Conservation (phyloP, 352 stramenopile species). For the Phytopythium oedochilum region DNA sequence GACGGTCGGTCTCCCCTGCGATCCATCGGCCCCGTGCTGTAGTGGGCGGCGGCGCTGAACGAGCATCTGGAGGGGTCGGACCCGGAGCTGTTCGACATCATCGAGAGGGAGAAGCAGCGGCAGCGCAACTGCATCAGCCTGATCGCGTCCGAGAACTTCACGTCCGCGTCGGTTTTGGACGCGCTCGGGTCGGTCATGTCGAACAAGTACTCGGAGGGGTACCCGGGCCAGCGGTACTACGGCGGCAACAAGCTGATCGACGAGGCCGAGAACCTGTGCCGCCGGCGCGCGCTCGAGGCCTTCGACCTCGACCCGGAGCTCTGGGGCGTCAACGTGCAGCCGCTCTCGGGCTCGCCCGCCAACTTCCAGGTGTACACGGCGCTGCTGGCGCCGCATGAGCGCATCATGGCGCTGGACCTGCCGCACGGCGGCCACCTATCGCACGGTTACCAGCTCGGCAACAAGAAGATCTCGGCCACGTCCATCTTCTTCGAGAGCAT, state of each 20-base stretch:
- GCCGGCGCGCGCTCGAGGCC: constrained; percentile 94
- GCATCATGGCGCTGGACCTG: constrained; percentile 98
- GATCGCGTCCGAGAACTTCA: constrained; percentile 99
- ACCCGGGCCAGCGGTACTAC: constrained; percentile 94
- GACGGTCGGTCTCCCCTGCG: too few species aligned
- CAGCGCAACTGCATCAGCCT: constrained; percentile 98
- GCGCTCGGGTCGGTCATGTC: constrained; percentile 97
- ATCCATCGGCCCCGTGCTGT: background rate
- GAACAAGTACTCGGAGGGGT: constrained; percentile 99
- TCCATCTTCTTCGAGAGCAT: constrained; percentile 99
- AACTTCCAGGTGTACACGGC: constrained; percentile 99
- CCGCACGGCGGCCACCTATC: constrained; percentile 98
- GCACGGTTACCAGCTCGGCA: constrained; percentile 98
- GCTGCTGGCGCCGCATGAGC: constrained; percentile 97
- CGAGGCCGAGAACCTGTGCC: constrained; percentile 97
- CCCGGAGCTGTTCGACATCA: constrained; percentile 92
- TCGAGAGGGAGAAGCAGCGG: constrained; percentile 97
- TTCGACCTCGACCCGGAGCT: constrained; percentile 96
- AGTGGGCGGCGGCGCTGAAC: constrained; percentile 86
- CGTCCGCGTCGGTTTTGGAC: constrained; percentile 96
- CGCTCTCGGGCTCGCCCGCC: constrained; percentile 96
- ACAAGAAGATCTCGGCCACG: constrained; percentile 99
- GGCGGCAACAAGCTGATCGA: constrained; percentile 99
- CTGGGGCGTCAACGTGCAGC: constrained; percentile 97
- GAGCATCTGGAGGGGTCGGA: constrained; percentile 86